Conservation (phyloP, 768 basidiomycete genomes). For the Aureoboletus auriporus region DNA sequence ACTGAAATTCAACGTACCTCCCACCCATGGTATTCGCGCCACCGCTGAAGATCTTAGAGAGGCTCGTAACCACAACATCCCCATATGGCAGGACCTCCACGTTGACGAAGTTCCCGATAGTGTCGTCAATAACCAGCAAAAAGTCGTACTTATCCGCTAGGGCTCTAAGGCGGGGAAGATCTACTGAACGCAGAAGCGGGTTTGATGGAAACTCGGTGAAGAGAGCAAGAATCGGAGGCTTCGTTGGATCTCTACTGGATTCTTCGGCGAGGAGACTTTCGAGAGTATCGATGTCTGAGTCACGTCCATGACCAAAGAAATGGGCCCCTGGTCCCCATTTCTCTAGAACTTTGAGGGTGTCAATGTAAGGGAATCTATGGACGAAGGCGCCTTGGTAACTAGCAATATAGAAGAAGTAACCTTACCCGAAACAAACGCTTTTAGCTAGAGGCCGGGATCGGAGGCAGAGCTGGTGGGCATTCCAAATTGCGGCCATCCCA, state of each 20-base stretch:
- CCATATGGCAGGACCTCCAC: conserved; percentile 84
- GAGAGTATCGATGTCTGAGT: conserved; percentile 70
- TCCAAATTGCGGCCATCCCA: conserved; percentile 96
- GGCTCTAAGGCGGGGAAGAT: conserved; percentile 66
- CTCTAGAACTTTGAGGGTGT: conserved; percentile 88
- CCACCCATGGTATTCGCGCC: conserved; percentile 97
- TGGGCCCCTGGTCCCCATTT: conserved; percentile 97
- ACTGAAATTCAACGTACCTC: conserved; percentile 52
- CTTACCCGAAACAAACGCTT: conserved; percentile 93
- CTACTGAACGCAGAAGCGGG: conserved; percentile 82
- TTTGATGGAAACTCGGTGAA: conserved; percentile 97
- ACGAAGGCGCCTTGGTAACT: background rate
- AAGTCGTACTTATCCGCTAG: conserved; percentile 90
- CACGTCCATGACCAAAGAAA: conserved; percentile 80
- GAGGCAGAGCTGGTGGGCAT: conserved; percentile 70
- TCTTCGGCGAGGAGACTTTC: conserved; percentile 56
- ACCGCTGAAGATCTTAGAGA: conserved; percentile 94
- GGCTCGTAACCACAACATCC: conserved; percentile 87
- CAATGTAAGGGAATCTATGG: conserved; percentile 86
- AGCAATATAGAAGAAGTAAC: background rate
- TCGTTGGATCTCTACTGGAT: conserved; percentile 31
- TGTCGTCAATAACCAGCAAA: conserved; percentile 88
- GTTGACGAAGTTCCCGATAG: conserved; percentile 91
- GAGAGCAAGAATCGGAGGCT: conserved; percentile 69
- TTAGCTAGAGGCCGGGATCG: conserved; percentile 54